These are phyloP conservation scores for Populus ilicifolia DNA, from an alignment of 345 rosid genomes.

Conservation along the genomic window DNA sequence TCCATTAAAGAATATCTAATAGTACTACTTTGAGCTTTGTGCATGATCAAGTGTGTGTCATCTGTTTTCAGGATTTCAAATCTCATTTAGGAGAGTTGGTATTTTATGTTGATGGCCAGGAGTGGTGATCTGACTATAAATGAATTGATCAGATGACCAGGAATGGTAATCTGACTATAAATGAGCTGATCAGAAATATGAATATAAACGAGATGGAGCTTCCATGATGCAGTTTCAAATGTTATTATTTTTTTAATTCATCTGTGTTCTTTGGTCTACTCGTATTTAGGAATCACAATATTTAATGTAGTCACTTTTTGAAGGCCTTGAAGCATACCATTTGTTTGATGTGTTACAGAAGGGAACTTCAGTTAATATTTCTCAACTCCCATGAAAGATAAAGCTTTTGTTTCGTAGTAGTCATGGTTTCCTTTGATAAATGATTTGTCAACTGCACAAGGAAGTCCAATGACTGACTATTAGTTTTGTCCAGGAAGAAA, in stretches of 20 bases:
- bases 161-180: too few relatives aligned
- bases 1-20: neutral
- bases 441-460: neutral
- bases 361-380: neutral
- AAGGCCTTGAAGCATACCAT: too few relatives aligned
- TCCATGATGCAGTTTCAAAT: neutral
- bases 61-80: neutral
- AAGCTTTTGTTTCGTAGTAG: neutral
- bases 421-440: neutral
- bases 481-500: constrained; percentile 60
- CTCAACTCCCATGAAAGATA: too few relatives aligned
- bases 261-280: neutral
- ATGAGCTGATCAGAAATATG: neutral
- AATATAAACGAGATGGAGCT: neutral
- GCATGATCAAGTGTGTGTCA: neutral
- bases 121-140: neutral
- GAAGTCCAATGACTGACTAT: neutral
- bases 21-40: neutral
- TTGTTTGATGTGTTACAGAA: neutral
- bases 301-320: neutral
- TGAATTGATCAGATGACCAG: too few relatives aligned
- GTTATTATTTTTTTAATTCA: too few relatives aligned
- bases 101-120: neutral
- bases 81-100: neutral
- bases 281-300: neutral